phyloP scores from a whole-genome alignment of 805 yeast genomes.

The Blastobotrys chiropterorum region DNA sequence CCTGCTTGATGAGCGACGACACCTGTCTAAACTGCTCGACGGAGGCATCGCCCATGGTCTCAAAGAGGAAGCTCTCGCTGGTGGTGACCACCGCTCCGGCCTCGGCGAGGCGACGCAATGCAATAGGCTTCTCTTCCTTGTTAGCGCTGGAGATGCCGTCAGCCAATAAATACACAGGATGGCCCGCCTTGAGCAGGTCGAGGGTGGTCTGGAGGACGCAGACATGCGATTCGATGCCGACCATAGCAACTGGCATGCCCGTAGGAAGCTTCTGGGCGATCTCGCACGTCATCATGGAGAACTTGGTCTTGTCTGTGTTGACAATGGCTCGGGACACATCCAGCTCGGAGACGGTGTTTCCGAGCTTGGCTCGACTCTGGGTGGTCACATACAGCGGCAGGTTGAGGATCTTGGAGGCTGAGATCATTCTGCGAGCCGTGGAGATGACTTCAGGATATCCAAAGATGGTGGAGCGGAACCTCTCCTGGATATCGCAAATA shows the following conservation, averaged over 20 bases:
- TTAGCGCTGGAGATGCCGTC: slow-evolving; percentile 19
- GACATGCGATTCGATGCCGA: slow-evolving; percentile 21
- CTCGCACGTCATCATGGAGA: slow-evolving; percentile 19
- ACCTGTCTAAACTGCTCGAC: slow-evolving; percentile 14
- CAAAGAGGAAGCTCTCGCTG: slow-evolving; percentile 17
- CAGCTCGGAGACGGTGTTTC: slow-evolving; percentile 18
- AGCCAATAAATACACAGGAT: slow-evolving; percentile 18
- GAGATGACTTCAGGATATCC: slow-evolving; percentile 16
- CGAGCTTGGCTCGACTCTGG: slow-evolving; percentile 16
- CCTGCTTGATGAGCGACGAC: slow-evolving; percentile 14
- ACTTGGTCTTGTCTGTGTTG: slow-evolving; percentile 18
- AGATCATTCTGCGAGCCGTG: slow-evolving; percentile 13
- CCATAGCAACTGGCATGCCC: slow-evolving; percentile 16
- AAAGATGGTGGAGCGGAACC: slow-evolving; percentile 15
- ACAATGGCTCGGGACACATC: slow-evolving; percentile 14
- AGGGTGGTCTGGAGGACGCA: slow-evolving; percentile 21
- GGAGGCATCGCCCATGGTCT: slow-evolving; percentile 17
- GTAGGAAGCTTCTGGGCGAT: slow-evolving; percentile 8
- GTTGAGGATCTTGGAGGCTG: slow-evolving; percentile 13
- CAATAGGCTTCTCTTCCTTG: slow-evolving; percentile 16
- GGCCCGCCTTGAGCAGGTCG: slow-evolving; percentile 16
- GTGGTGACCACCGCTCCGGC: slow-evolving; percentile 18
- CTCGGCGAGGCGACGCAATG: slow-evolving; percentile 13
- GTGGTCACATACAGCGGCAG: slow-evolving; percentile 20
- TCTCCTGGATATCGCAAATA: slow-evolving; percentile 20